Evolutionary conservation across 1,284 basidiomycete genomes (phyloP), one percentile per base, ranked within the genome.

Genomic region (Schizophyllum commune): DNA sequence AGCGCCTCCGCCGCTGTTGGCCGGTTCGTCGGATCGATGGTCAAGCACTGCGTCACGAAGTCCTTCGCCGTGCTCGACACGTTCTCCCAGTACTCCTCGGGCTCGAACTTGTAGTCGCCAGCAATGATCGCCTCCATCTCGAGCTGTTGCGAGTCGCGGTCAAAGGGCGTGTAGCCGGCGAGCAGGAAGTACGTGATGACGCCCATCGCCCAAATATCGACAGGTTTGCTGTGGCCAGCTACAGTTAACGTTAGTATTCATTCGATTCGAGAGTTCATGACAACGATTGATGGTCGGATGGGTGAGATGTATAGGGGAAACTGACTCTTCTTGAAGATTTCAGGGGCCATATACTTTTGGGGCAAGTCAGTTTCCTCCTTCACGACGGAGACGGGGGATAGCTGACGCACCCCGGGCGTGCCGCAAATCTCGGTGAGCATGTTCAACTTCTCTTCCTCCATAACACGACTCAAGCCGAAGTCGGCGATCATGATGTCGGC

Each of bases 401-500:
- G 19, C 19, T 21, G 11, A 27, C 53, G 72, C 69, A 85, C 83
- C 21, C 89, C 92, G 9, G 91, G 91, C 1, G 92, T 94, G 8
- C 96, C 96, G 68, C 96, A 99, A 22, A 98, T 93, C 70, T 98
- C 97, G 1, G 95, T 98, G 62, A 98, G 79, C 65, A 91, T 79
- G 58, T 86, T 90, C 68, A 96, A 84, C 72, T 94, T 94, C 64
- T 93, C 89, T 66, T 96, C 94, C 47, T 97, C 91, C 78, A 99
- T 89, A 21, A 97, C 83, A 32, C 94, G 79, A 72, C 89, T 86
- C 62, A 98, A 82, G 11, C 97, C 97, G 74, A 99, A 99, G 75
- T 99, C 97, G 4, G 97, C 96, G 66, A 99, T 91, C 84, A 98
- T 92, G 68, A 99, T 89, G 69, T 98, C 95, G 8, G 95, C 90